These are phyloP conservation scores for Pelargonium nanum DNA, from an alignment of 345 rosid genomes.

Conservation along the genomic window DNA sequence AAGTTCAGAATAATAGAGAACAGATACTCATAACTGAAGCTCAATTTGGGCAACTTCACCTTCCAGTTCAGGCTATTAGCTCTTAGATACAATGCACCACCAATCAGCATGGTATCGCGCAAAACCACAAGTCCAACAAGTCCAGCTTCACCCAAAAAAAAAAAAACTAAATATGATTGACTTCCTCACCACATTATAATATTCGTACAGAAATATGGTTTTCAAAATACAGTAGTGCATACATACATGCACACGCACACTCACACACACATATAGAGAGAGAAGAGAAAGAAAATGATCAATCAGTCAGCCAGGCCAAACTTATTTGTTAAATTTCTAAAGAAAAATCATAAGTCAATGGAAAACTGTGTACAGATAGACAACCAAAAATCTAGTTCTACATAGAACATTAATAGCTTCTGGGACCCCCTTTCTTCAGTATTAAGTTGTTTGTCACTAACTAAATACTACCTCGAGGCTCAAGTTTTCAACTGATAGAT, in stretches of 20 bases:
- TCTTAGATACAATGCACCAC: conserved; percentile 72
- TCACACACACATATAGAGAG: not conserved
- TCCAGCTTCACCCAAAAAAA: conserved; percentile 38
- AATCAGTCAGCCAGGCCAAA: not conserved
- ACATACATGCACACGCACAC: not conserved
- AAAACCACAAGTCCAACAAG: conserved; percentile 70
- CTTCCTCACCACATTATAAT: not conserved
- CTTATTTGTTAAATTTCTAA: not conserved
- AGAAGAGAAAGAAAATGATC: not conserved
- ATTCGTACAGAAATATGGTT: not conserved
- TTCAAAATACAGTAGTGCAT: not conserved
- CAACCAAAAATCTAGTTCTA: not conserved
- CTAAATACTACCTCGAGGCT: not conserved
- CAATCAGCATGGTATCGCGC: conserved; percentile 66
- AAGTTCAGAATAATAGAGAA: not conserved
- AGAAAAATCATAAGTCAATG: not conserved
- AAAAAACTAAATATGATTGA: conserved; percentile 2
- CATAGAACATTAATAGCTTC: not conserved
- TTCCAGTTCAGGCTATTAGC: conserved; percentile 64
- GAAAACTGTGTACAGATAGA: too few species aligned
- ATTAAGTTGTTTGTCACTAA: not conserved
- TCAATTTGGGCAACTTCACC: conserved; percentile 28
- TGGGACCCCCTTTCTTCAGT: not conserved
- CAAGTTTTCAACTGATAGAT: not conserved
- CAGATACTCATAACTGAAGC: not conserved